Evolutionary conservation across 2,329 filamentous ascomycete genomes (phyloP).

Genomic region (Ophiostoma tasmaniense): DNA sequence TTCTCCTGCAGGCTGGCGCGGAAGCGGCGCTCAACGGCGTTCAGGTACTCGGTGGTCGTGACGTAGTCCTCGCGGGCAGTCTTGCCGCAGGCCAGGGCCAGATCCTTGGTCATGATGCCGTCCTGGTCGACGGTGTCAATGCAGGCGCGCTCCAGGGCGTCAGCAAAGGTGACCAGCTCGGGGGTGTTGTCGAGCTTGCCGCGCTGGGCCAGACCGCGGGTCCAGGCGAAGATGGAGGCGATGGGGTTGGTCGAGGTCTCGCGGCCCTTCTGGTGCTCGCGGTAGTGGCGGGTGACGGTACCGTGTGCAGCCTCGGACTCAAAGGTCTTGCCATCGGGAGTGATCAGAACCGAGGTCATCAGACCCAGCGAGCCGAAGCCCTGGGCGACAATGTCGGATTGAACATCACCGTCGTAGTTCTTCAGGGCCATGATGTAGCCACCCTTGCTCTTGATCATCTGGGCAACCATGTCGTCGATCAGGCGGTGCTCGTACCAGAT

Average conservation of each 20-base stretch:
- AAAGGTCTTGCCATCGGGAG: conserved; percentile 92
- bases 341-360: conserved; percentile 97
- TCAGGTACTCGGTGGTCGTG: conserved; percentile 84
- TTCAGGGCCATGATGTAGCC: conserved; percentile 97
- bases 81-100: conserved; percentile 90
- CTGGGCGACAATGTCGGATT: conserved; percentile 96
- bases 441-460: conserved; percentile 98
- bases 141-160: conserved; percentile 86
- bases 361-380: conserved; percentile 96
- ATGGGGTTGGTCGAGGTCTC: conserved; percentile 99
- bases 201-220: conserved; percentile 83
- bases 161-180: conserved; percentile 82
- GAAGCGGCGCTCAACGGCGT: conserved; percentile 84
- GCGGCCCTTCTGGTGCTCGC: conserved; percentile 95
- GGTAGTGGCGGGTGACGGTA: conserved; percentile 96
- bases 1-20: conserved; percentile 72
- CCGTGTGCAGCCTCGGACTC: conserved; percentile 97
- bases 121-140: conserved; percentile 89
- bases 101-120: conserved; percentile 98
- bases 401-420: conserved; percentile 99
- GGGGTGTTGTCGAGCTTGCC: conserved; percentile 90
- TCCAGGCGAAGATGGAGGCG: conserved; percentile 98
- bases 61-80: conserved; percentile 77
- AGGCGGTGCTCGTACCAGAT: conserved; percentile 99
- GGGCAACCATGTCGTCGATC: conserved; percentile 99